Evolutionary conservation across 768 basidiomycete genomes (phyloP), one percentile per base, ranked within the genome.

Genomic region (Suillus americanus): DNA sequence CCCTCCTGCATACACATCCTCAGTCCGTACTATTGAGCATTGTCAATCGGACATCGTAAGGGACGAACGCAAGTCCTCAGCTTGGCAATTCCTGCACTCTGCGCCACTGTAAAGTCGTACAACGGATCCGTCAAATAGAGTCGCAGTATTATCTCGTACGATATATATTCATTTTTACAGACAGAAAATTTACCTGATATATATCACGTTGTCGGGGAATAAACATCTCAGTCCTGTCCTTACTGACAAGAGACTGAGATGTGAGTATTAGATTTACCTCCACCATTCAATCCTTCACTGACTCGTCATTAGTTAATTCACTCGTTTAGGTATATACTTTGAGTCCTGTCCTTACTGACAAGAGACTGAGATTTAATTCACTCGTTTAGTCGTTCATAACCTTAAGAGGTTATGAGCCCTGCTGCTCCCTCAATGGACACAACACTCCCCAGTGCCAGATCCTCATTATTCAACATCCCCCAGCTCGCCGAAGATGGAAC

Each of bases 1-100:
- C 38, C 30, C 30, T 33, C 38, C 38, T 38, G 38, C 38, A 38
- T 38, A 38, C 38, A 38, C 4, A 38, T 38, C 38, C 38, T 4
- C 12, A 38, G 13, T 38, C 38, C 13, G 12, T 13, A 38, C 38
- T 40, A 37, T 40, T 71, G 10, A 62, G 66, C 38, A 68, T 70
- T 62, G 63, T 65, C 14, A 25, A 72, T 70, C 30, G 65, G 69
- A 40, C 72, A 71, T 64, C 55, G 64, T 12, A 65, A 64, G 33
- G 68, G 70, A 28, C 40, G 40, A 41, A 41, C 9, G 16, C 40
- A 16, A 41, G 16, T 41, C 40, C 40, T 41, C 14, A 9, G 40
- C 40, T 18, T 16, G 5, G 40, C 7, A 41, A 41, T 41, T 41
- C 40, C 40, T 8, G 40, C 14, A 6, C 14, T 41, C 40, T 41